Evolutionary conservation across 2,329 filamentous ascomycete species (phyloP), one percentile per base, ranked within the genome.

Genomic region (Shiraia bambusicola): DNA sequence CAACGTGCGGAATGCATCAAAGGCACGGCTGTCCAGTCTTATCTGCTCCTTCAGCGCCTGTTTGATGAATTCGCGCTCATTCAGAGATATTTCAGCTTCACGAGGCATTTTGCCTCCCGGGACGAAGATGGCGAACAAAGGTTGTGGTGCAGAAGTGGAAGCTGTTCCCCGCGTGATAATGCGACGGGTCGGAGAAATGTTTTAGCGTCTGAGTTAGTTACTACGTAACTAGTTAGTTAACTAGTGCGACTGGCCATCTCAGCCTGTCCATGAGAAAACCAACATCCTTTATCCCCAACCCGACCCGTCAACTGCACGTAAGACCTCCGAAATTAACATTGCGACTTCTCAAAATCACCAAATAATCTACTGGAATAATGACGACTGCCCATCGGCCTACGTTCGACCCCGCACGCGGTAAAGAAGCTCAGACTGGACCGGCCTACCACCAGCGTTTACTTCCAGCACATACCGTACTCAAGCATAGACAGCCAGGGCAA

Each of bases 361-460:
- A 16, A 40, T 17, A 34, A 36, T n/a, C 28, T 2, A 10, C 6
- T 25, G 9, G 10, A 43, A 71, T 50, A 11, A 77, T 77, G 75
- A 71, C 67, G 27, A 73, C 71, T 72, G 82, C 82, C 43, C 82
- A 84, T 67, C 87, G 93, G 73, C 93, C 93, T 42, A 98, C 93
- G 0, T 98, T 98, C 66, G 93, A 98, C 69, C 93, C 93, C 53
- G 88, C 91, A 80, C 83, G 86, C 66, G 93, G 93, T 67, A 96
- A 96, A 77, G 93, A 98, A 72, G 89, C 91, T 61, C 86, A 90
- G 46, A 86, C 90, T 61, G 93, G 93, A 34, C 88, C 89, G 35
- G 92, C 90, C 58, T 97, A 96, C 75, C 93, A 98, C 68, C 92
- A 97, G 72, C 87, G 93, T 59, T 86, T 97, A 12, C 84, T 96